Base-by-base conservation (phyloP, 1,284 basidiomycete genomes). In the Pisolithus thermaeus region DNA sequence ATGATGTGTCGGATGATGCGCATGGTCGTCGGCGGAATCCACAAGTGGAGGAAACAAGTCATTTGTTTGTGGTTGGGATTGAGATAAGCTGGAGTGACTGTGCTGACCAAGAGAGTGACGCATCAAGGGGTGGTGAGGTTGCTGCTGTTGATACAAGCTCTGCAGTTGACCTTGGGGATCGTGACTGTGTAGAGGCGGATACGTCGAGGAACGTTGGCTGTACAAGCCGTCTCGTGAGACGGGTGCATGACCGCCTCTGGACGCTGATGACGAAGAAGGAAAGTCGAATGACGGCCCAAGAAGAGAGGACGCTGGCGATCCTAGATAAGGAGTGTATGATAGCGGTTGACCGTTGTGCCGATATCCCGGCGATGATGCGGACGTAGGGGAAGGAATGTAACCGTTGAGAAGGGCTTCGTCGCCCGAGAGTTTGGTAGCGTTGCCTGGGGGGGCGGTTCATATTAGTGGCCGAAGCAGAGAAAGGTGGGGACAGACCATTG, bases 401-500 rank as follows among this genome's bases (percentile, higher is more conserved):
- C 56, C 49, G 9, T 57, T 67, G 25, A 69, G 69, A 50, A 65
- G 40, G 18, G 66, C 46, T 25, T 69, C 67, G 16, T 69, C 67
- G 7, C 58, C 41, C 1, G 53, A 42, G 20, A 67, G 61, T 43
- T 66, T 68, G 1, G 59, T 11, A 20, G 61, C 55, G 30, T 50
- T 64, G 27, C 57, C 57, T 56, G 54, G 18, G 32, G 36, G 46
- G 44, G 50, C 25, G 60, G 16, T 27, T 48, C 64, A 50, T 62
- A 54, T 2, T 25, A 28, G 23, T 16, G 63, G 65, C 64, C 67
- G 51, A 67, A 66, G 59, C 14, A 64, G 63, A 62, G 60, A 64
- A 49, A 49, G 23, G 56, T 49, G 47, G 47, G 46, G 55, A 40
- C 40, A 54, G 61, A 58, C 55, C 49, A 58, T 59, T 56, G 41